Evolutionary conservation across 2,329 filamentous ascomycete species (phyloP).

Genomic region (Chalaropsis thielavioides): DNA sequence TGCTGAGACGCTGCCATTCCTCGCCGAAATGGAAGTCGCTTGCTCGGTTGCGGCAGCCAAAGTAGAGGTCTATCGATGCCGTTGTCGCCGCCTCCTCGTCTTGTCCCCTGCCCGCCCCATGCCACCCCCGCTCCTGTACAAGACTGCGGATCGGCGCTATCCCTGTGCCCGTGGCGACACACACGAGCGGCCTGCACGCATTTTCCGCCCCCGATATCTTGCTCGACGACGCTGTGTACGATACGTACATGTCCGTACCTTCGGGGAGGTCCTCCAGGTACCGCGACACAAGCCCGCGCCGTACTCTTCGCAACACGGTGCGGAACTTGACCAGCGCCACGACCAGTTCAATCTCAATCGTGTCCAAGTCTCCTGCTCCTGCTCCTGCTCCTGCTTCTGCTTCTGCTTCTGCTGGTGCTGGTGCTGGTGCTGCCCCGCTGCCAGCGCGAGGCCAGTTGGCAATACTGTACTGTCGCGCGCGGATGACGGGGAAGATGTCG

Average conservation of each 20-base stretch:
- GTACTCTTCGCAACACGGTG: slow-evolving; percentile 69
- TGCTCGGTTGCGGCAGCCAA: slow-evolving; percentile 60
- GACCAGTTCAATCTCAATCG: slow-evolving; percentile 42
- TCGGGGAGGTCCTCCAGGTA: slow-evolving; percentile 56
- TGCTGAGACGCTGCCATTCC: slow-evolving; percentile 46
- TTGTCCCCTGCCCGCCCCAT: slow-evolving; percentile 13
- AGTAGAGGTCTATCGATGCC: slow-evolving; percentile 48
- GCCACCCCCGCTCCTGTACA: slow-evolving; percentile 55
- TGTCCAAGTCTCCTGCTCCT: no score
- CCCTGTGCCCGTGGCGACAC: slow-evolving; percentile 75
- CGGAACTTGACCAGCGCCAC: slow-evolving; percentile 84
- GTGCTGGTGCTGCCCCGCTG: not conserved
- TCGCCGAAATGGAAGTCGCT: slow-evolving; percentile 70
- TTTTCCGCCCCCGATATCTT: slow-evolving; percentile 40
- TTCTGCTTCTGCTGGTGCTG: not conserved
- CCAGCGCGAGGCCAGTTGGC: slow-evolving; percentile 43
- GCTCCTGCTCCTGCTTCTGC: no score
- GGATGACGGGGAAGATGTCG: slow-evolving; percentile 63
- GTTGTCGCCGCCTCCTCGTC: slow-evolving; percentile 18
- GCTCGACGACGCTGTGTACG: slow-evolving; percentile 25
- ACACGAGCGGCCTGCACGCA: slow-evolving; percentile 45
- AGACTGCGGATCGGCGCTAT: slow-evolving; percentile 72
- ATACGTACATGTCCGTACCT: slow-evolving; percentile 23
- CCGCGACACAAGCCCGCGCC: slow-evolving; percentile 78
- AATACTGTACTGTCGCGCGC: slow-evolving; percentile 89